A percentile compares a stretch with the other conserved stretches of the same genome.
These are phyloP conservation scores for Neonectria hederae DNA, from an alignment of 2,329 filamentous ascomycete species.

Conservation along the genomic window DNA sequence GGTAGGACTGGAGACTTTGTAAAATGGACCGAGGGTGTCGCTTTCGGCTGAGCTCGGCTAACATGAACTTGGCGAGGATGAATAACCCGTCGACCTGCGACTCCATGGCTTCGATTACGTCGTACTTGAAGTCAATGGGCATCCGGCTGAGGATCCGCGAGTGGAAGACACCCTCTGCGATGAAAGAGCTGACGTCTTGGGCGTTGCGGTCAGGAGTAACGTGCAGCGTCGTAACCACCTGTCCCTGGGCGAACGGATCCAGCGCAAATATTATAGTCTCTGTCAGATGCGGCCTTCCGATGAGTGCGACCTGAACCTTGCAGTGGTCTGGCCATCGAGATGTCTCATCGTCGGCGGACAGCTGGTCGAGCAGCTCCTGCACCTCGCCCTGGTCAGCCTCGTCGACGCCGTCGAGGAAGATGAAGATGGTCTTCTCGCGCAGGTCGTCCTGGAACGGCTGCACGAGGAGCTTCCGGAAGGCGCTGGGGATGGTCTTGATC, in stretches of 20 bases:
- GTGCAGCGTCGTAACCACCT: conserved; percentile 51
- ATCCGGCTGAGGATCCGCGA: conserved; percentile 50
- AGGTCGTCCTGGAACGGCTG: conserved; percentile 49
- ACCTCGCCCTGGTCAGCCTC: conserved; percentile 54
- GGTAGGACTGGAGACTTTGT: conserved; percentile 55
- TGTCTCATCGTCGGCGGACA: conserved; percentile 42
- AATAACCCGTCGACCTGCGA: conserved; percentile 58
- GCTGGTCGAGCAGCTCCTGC: conserved; percentile 48
- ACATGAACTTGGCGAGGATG: conserved; percentile 60
- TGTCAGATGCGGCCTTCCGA: conserved; percentile 54
- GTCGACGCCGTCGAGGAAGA: conserved; percentile 59
- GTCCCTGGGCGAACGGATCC: conserved; percentile 45
- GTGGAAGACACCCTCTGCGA: conserved; percentile 52
- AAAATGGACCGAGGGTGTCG: conserved; percentile 56
- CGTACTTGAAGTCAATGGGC: conserved; percentile 45
- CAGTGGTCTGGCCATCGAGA: conserved; percentile 27
- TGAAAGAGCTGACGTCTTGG: conserved; percentile 54
- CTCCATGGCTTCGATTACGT: conserved; percentile 52
- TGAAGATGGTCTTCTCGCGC: conserved; percentile 49
- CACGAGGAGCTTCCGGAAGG: conserved; percentile 53
- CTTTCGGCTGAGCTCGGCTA: conserved; percentile 58
- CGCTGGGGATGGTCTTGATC: conserved; percentile 55
- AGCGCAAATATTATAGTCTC: conserved; percentile 49
- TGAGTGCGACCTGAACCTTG: conserved; percentile 50
- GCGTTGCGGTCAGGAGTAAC: conserved; percentile 55